Conservation (phyloP, 805 yeast genomes). For the Komagataella ulmi region DNA sequence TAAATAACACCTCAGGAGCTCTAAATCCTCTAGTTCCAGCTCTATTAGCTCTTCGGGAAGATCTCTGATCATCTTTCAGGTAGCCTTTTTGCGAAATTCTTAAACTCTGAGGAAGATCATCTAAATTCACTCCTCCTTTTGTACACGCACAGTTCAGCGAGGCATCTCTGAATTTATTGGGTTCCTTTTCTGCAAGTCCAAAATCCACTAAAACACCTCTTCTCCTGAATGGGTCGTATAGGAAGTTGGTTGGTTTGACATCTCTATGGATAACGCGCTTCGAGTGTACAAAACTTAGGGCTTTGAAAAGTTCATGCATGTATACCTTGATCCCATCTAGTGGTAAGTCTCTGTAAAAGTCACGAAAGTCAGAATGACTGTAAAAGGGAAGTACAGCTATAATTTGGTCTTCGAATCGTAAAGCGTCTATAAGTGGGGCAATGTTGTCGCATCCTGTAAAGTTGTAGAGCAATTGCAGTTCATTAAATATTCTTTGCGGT, state of each 20-base stretch:
- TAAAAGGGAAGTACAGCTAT: conserved; percentile 86
- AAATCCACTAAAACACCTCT: conserved; percentile 83
- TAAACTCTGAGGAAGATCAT: conserved; percentile 20
- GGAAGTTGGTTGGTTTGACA: conserved; percentile 65
- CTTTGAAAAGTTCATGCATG: conserved; percentile 66
- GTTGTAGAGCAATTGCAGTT: conserved; percentile 61
- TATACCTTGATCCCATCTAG: conserved; percentile 70
- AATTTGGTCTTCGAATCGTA: conserved; percentile 83
- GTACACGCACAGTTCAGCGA: conserved; percentile 41
- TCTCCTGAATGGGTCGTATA: conserved; percentile 51
- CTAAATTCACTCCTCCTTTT: conserved; percentile 19
- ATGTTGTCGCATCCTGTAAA: conserved; percentile 59
- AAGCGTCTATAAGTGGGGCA: conserved; percentile 82
- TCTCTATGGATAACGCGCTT: conserved; percentile 85
- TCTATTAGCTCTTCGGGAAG: conserved; percentile 86
- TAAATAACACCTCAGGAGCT: conserved; percentile 85
- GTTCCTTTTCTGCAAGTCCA: conserved; percentile 71
- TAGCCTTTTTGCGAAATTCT: conserved; percentile 43
- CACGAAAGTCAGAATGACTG: conserved; percentile 82
- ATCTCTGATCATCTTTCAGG: conserved; percentile 76
- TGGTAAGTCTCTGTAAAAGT: conserved; percentile 70
- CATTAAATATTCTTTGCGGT: conserved; percentile 83
- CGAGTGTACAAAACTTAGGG: conserved; percentile 63
- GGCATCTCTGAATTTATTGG: conserved; percentile 14
- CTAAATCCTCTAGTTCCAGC: conserved; percentile 95